Conservation (phyloP, 1,284 basidiomycete genomes). For the Ganoderma boninense region DNA sequence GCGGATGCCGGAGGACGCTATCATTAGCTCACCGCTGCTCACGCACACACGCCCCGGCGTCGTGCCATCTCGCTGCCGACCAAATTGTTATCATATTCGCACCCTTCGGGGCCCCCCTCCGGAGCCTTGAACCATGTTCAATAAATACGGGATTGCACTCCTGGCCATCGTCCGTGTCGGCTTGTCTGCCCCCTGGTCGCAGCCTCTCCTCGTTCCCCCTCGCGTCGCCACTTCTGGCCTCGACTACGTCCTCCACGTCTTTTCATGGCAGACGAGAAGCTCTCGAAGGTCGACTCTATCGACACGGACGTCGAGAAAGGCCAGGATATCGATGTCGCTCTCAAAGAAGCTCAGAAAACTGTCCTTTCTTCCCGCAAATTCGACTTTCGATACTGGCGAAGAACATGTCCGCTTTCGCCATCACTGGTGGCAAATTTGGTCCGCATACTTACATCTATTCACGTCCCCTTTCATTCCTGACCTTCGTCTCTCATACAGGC, state of each 20-base stretch:
- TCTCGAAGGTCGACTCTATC: constrained; percentile 24
- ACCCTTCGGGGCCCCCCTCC: constrained; percentile 1
- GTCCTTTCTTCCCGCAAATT: constrained; percentile 36
- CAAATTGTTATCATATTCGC: constrained; percentile 4
- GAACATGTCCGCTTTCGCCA: constrained; percentile 51
- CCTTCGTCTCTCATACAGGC: constrained; percentile 50
- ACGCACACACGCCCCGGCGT: constrained; percentile 1
- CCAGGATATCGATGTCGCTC: constrained; percentile 14
- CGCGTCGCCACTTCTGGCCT: background rate
- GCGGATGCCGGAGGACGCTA: background rate
- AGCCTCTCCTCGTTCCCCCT: background rate
- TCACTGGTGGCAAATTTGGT: constrained; percentile 60
- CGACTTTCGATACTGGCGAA: constrained; percentile 57
- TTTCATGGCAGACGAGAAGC: constrained; percentile 21
- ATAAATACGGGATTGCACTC: constrained; percentile 1
- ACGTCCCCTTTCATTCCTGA: constrained; percentile 1
- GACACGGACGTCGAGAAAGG: constrained; percentile 28
- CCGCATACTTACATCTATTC: constrained; percentile 5
- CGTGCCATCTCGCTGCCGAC: background rate
- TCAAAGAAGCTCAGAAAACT: constrained; percentile 8
- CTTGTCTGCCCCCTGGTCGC: background rate
- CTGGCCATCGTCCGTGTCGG: background rate
- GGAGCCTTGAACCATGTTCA: background rate
- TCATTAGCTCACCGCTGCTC: background rate
- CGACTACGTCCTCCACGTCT: background rate